Evolutionary conservation across 805 yeast genomes (phyloP), one percentile per base, ranked within the genome.

Genomic region (Metschnikowia chrysomelidarum): DNA sequence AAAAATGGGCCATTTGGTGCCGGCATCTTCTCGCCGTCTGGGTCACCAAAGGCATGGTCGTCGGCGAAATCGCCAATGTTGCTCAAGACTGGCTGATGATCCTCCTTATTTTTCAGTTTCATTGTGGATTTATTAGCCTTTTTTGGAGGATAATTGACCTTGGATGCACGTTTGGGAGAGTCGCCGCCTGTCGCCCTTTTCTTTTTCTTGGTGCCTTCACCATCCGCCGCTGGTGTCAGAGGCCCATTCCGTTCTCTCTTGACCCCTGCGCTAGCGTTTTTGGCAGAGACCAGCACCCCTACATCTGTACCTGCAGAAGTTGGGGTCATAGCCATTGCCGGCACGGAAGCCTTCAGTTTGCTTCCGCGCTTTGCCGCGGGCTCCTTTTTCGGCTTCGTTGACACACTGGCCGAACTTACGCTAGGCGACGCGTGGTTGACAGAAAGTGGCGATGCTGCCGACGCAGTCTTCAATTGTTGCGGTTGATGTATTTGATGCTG

Each of bases 181-280:
- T 65, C 71, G 6, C 51, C 35, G 13, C 46, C 36, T 14, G 30
- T 7, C 12, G 16, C 13, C 40, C 46, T 54, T 41, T 57, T 60
- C n/a, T 62, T 50, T 44, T 60, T 64, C 30, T 62, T 51, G 42
- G 54, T 55, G 19, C 46, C 37, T 12, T 57, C 60, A 4, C 59
- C 49, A 30, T 67, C 72, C 7, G 70, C 62, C 1, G 67, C 60
- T 8, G 71, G 71, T 0, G 72, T 67, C 16, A 64, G 54, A 2
- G 72, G 71, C 3, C 64, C 54, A 8, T 60, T 49, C 39, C 59
- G 57, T 27, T 65, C 71, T 43, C 63, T 62, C 41, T 64, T 64
- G n/a, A 55, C 45, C 22, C 46, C 47, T 3, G 49, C 48, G 4
- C 47, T 42, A 41, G 38, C 19, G 8, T 38, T 15, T 20, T 34